A percentile compares a stretch with the other conserved stretches of the same genome.
These are phyloP conservation scores for Xerocomellus amylosporus DNA, from an alignment of 768 basidiomycete species.

Conservation along the genomic window DNA sequence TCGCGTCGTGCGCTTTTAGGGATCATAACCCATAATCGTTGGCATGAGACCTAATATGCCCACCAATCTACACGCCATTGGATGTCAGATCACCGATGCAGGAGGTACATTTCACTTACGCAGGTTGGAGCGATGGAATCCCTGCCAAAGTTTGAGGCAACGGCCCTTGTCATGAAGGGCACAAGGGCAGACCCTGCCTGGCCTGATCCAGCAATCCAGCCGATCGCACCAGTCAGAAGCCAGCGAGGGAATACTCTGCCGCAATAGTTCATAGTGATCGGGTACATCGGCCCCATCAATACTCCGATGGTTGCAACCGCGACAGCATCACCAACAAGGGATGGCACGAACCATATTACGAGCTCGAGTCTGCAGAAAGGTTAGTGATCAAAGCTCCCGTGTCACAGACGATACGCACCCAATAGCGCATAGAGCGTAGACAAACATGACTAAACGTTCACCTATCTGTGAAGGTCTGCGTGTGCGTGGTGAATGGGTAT, in stretches of 20 bases:
- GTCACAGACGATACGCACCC: constrained; percentile 12
- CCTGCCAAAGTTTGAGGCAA: constrained; percentile 42
- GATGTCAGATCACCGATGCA: background rate
- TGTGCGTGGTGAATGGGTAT: background rate
- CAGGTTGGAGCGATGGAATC: constrained; percentile 45
- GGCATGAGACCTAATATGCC: constrained; percentile 41
- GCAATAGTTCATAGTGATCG: constrained; percentile 43
- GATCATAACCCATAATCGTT: constrained; percentile 37
- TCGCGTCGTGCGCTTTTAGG: constrained; percentile 21
- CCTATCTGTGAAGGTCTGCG: constrained; percentile 26
- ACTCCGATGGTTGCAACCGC: constrained; percentile 64
- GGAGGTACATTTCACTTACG: constrained; percentile 36
- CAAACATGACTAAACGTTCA: constrained; percentile 28
- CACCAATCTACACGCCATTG: constrained; percentile 19
- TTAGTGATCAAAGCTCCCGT: background rate
- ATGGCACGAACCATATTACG: constrained; percentile 67
- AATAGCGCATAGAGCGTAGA: constrained; percentile 33
- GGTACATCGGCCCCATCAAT: constrained; percentile 74
- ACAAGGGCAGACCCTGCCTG: constrained; percentile 49
- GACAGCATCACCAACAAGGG: constrained; percentile 60
- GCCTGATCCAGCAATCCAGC: constrained; percentile 54
- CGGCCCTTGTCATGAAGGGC: constrained; percentile 49
- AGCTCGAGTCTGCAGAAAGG: constrained; percentile 50
- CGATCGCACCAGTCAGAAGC: constrained; percentile 39
- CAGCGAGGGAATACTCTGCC: constrained; percentile 34